Evolutionary conservation across 208 protist species (phyloP), one percentile per base, ranked within the genome.

Genomic region (Acanthamoeba divionensis): DNA sequence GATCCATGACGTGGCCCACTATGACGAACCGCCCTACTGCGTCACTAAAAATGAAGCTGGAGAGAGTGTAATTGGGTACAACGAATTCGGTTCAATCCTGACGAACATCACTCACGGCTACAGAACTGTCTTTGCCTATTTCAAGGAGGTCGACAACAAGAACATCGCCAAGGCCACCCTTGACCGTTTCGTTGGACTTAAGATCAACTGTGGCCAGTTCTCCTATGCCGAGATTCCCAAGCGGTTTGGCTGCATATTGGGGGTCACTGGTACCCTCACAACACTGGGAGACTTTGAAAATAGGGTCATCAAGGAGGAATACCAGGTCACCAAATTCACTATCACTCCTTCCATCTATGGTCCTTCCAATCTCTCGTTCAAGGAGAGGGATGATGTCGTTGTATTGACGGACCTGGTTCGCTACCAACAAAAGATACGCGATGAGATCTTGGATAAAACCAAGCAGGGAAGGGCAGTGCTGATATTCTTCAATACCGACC

Each of bases 141-240:
- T 83, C 73, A 24, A 52, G 21, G 66, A 83, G 66, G n/a, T 45
- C 66, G 73, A 80, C 15, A 26, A 52, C 15, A 15, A 57, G 15
- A 83, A n/a, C 18, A 83, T 83, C 41, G 24, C 41, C 24, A 80
- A 83, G 75, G 15, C 18, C 15, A 26, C 13, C 60, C 41, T 15
- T 15, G 66, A 83, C 15, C n/a, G 13, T 15, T 15, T 21, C 18
- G n/a, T 83, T 83, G 73, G n/a, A 21, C 73, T 83, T 21, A 83
- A 26, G 21, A 18, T 83, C 18, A 65, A 83, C 66, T 83, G 73
- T 65, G 73, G 73, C 13, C 18, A 15, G 33, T 83, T 83, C 75
- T 83, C 73, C 41, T 83, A 83, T 26, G 73, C 73, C 33, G 73
- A 83, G 66, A 52, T 83, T 18, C 45, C 73, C 15, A 66, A 83